Percentiles rank a stretch among this genome's conserved stretches.
Conservation (phyloP, 306 rosid species). For the Biancaea sappan region DNA sequence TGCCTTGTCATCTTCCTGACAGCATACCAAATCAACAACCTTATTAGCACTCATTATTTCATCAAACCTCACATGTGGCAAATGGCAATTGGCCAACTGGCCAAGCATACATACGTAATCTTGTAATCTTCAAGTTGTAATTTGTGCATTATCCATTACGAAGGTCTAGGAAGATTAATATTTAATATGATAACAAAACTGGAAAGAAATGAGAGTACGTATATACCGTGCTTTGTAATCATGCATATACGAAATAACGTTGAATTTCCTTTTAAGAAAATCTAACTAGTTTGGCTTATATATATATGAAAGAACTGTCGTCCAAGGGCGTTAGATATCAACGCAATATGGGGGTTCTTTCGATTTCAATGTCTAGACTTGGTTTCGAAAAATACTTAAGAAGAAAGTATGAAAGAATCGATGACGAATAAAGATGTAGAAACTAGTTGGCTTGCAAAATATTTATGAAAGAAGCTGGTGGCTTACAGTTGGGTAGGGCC, state of each 20-base stretch:
- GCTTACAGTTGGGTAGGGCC: constrained; percentile 99
- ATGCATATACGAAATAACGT: too few species aligned
- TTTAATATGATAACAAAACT: not conserved
- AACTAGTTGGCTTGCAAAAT: not conserved
- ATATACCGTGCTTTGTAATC: not conserved
- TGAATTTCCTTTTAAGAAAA: not conserved
- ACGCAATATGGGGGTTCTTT: not conserved
- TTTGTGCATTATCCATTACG: not conserved
- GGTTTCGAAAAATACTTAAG: not conserved
- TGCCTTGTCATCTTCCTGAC: constrained; percentile 97
- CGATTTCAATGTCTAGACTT: not conserved
- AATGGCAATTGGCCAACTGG: too few species aligned
- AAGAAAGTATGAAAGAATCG: not conserved
- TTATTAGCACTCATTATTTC: not conserved
- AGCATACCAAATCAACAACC: constrained; percentile 6
- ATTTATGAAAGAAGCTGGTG: not conserved
- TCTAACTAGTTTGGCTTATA: not conserved
- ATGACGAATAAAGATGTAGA: not conserved
- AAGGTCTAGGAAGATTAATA: not conserved
- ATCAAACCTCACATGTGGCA: not conserved
- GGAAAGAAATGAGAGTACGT: not conserved
- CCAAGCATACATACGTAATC: not conserved
- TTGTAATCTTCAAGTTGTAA: not conserved
- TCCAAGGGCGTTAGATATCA: not conserved
- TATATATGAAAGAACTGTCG: not conserved